Percentiles rank a stretch among this genome's conserved stretches.
Evolutionary conservation across 345 rosid species (phyloP).

Genomic region (Camelina hispida): DNA sequence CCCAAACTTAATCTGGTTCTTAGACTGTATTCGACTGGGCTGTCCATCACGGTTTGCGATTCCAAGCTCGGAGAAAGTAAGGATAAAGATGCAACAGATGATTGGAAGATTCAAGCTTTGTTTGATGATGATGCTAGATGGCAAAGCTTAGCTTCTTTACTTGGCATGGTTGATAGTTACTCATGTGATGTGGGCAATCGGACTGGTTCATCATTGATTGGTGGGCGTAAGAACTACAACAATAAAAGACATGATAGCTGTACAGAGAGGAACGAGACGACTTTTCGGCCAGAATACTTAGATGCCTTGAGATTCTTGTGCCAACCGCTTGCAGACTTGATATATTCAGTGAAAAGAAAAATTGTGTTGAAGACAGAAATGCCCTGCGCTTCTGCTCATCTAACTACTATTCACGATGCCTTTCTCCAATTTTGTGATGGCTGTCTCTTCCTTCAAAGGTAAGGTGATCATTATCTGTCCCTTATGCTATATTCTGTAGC

Average conservation of each 20-base stretch:
- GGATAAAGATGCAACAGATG: conserved; percentile 47
- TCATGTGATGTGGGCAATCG: conserved; percentile 47
- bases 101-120: conserved; percentile 48
- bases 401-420: conserved; percentile 59
- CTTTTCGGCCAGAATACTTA: conserved; percentile 52
- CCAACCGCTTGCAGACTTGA: conserved; percentile 74
- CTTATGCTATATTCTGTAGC: conserved; percentile 29
- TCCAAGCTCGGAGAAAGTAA: conserved; percentile 46
- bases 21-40: conserved; percentile 71
- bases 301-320: conserved; percentile 77
- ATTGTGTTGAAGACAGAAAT: conserved; percentile 55
- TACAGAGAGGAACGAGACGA: conserved; percentile 43
- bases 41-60: conserved; percentile 48
- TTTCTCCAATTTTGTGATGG: conserved; percentile 62
- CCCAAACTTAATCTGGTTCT: conserved; percentile 60
- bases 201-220: conserved; percentile 42
- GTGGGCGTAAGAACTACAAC: conserved; percentile 34
- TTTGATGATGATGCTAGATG: conserved; percentile 52
- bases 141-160: conserved; percentile 52
- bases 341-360: conserved; percentile 61
- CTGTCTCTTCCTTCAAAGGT: conserved; percentile 58
- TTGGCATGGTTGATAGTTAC: conserved; percentile 53
- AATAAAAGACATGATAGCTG: conserved; percentile 33
- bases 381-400: conserved; percentile 47
- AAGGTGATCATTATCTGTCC: conserved; percentile 39